These are phyloP conservation scores for Auricularia sp. DNA, from an alignment of 768 basidiomycete genomes.

Conservation along the genomic window DNA sequence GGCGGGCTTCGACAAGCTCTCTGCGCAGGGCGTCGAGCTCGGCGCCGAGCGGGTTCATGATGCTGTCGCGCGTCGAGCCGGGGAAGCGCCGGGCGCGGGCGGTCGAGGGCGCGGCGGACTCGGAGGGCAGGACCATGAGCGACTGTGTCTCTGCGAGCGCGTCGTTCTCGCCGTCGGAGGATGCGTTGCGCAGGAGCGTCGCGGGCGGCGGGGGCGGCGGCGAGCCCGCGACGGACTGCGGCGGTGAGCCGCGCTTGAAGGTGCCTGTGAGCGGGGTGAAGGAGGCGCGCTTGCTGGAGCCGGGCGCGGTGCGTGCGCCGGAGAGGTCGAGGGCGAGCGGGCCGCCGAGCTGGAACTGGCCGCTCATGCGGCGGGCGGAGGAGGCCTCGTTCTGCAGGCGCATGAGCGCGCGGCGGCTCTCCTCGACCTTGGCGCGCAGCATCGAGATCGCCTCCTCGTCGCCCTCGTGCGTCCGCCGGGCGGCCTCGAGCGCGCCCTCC, in stretches of 20 bases:
- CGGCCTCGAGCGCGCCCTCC: slow-evolving; percentile 15
- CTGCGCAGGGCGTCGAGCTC: slow-evolving; percentile 51
- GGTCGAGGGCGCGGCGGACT: slow-evolving; percentile 7
- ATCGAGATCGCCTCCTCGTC: slow-evolving; percentile 69
- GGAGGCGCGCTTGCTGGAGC: slow-evolving; percentile 55
- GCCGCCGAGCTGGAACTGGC: slow-evolving; percentile 28
- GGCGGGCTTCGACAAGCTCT: slow-evolving; percentile 46
- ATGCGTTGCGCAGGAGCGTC: slow-evolving; percentile 24
- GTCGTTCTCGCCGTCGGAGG: slow-evolving; percentile 40
- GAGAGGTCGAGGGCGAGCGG: slow-evolving; percentile 40
- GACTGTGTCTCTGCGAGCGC: slow-evolving; percentile 5
- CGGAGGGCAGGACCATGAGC: slow-evolving; percentile 6
- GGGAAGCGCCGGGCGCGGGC: slow-evolving; percentile 17
- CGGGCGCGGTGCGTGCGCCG: slow-evolving; percentile 37
- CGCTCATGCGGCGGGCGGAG: slow-evolving; percentile 34
- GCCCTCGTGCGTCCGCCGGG: slow-evolving; percentile 34
- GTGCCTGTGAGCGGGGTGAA: slow-evolving; percentile 64
- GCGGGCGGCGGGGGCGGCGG: neutral
- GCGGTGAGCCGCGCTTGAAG: slow-evolving; percentile 8
- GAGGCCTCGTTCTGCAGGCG: slow-evolving; percentile 66
- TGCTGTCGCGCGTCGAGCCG: slow-evolving; percentile 18
- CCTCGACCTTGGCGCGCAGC: slow-evolving; percentile 75
- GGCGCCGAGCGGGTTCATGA: slow-evolving; percentile 12
- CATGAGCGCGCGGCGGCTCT: slow-evolving; percentile 83
- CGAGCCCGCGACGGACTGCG: neutral